phyloP scores from a whole-genome alignment of 1,284 basidiomycete species.

The Megacollybia platyphylla region DNA sequence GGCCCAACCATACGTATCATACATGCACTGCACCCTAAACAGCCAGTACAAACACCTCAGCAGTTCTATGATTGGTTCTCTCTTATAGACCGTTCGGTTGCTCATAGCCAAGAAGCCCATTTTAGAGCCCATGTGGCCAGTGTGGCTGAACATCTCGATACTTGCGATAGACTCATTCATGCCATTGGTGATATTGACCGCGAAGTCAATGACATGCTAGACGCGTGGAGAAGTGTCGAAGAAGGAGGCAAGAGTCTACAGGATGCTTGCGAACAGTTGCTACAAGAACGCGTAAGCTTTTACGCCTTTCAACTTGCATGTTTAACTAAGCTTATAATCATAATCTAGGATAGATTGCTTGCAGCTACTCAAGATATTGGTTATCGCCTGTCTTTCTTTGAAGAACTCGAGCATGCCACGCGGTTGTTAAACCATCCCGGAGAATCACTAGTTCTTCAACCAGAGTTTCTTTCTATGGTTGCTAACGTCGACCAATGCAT shows the following conservation, averaged over 20 bases:
- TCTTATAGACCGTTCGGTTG: conserved; percentile 74
- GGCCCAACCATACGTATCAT: conserved; percentile 15
- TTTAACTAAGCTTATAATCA: conserved; percentile 2
- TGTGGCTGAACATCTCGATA: conserved; percentile 61
- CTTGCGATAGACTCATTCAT: conserved; percentile 60
- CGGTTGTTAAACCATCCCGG: conserved; percentile 87
- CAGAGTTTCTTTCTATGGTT: conserved; percentile 89
- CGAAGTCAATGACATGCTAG: conserved; percentile 72
- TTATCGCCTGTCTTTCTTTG: conserved; percentile 77
- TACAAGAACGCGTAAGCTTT: conserved; percentile 68
- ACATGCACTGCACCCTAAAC: conserved; percentile 50
- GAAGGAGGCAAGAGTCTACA: conserved; percentile 80
- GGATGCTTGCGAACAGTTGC: conserved; percentile 77
- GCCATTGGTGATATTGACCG: conserved; percentile 59
- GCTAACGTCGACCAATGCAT: conserved; percentile 87
- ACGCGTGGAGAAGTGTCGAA: conserved; percentile 76
- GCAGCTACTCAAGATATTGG: conserved; percentile 71
- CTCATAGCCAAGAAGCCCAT: conserved; percentile 83
- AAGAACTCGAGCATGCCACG: conserved; percentile 81
- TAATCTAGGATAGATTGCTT: conserved; percentile 54
- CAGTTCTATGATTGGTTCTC: conserved; percentile 95
- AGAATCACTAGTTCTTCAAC: conserved; percentile 76
- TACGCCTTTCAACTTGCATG: neutral
- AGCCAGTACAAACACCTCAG: conserved; percentile 76
- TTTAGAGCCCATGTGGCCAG: conserved; percentile 74